These are phyloP conservation scores for Colletotrichum orbiculare DNA, from an alignment of 2,329 filamentous ascomycete species.

Conservation along the genomic window DNA sequence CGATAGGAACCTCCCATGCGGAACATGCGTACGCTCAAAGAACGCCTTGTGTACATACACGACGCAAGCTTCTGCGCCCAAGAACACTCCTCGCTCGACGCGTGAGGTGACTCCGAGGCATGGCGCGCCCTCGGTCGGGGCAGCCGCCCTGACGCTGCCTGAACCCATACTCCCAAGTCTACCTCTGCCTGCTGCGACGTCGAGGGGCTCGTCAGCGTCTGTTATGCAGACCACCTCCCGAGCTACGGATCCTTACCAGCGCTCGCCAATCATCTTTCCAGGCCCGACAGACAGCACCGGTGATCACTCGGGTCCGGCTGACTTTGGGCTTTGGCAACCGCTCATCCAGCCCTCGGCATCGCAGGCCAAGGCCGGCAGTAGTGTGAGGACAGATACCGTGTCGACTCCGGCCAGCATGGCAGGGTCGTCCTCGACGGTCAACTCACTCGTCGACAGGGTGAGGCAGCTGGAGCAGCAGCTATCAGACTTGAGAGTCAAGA, in stretches of 20 bases:
- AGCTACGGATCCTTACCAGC: neutral
- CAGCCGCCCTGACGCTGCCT: neutral
- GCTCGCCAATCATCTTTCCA: constrained; percentile 6
- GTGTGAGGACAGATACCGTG: constrained; percentile 5
- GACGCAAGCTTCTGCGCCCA: constrained; percentile 43
- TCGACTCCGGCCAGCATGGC: constrained; percentile 38
- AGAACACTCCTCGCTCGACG: neutral
- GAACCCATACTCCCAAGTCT: constrained; percentile 20
- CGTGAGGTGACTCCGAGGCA: neutral
- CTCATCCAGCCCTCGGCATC: neutral
- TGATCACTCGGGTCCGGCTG: constrained; percentile 4
- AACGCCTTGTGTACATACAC: constrained; percentile 66
- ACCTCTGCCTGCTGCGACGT: constrained; percentile 14
- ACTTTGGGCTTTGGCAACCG: constrained; percentile 22
- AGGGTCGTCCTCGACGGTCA: constrained; percentile 40
- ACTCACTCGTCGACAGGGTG: constrained; percentile 50
- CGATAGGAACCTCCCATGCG: constrained; percentile 68
- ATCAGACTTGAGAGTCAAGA: constrained; percentile 14
- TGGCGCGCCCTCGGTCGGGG: neutral
- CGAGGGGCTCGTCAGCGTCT: neutral
- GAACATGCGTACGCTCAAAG: constrained; percentile 67
- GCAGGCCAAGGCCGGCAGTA: neutral
- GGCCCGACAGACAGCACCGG: neutral
- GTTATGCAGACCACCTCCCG: neutral
- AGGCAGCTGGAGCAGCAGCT: constrained; percentile 58